A percentile compares a stretch with the other conserved stretches of the same genome.
These are phyloP conservation scores for Gossypium davidsonii DNA, from an alignment of 441 rosid genomes.

Conservation along the genomic window DNA sequence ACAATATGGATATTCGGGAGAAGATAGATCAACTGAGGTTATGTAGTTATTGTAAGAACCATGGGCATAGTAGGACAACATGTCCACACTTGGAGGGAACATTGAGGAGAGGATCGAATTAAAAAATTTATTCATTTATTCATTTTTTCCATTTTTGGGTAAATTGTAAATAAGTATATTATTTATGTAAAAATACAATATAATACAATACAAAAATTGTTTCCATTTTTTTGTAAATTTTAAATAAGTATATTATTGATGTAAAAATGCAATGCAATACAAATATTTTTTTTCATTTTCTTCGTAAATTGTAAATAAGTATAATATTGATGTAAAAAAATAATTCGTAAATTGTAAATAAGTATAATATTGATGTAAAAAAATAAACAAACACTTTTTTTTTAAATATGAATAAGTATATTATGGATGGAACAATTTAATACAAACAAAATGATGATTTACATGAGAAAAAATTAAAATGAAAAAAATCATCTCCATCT, in stretches of 20 bases:
- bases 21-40: background rate
- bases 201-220: background rate
- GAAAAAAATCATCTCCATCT: background rate
- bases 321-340: too few species aligned
- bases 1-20: background rate
- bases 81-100: background rate
- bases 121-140: background rate
- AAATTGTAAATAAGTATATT: background rate
- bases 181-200: background rate
- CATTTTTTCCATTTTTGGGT: background rate
- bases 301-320: background rate
- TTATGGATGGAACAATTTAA: background rate
- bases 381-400: too few species aligned
- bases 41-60: background rate
- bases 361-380: too few species aligned
- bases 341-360: too few species aligned
- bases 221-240: background rate
- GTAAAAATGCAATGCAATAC: too few species aligned
- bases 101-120: background rate
- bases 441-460: background rate
- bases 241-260: background rate
- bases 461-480: background rate
- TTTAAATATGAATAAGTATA: background rate
- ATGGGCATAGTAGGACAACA: background rate
- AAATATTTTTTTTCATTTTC: too few species aligned